Evolutionary conservation across 345 rosid genomes (phyloP).

Genomic region (Brassica incana): DNA sequence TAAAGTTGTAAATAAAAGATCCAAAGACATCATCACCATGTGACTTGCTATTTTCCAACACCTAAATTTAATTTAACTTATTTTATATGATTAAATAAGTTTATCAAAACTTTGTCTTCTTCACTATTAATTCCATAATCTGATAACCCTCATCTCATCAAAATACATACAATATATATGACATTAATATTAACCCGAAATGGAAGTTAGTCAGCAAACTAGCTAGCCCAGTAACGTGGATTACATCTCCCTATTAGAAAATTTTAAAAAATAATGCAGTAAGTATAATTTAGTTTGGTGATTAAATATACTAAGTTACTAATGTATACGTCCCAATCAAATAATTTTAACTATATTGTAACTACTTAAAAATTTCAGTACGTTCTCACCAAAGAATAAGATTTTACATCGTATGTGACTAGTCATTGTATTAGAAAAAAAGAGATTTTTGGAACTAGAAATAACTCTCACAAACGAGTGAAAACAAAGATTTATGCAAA

Average conservation of each 20-base stretch:
- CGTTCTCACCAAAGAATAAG: neutral
- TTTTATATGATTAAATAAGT: neutral
- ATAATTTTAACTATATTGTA: neutral
- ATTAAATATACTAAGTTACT: neutral
- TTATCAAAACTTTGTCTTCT: constrained; percentile 10
- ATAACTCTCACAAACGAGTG: neutral
- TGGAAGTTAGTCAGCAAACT: too few species aligned
- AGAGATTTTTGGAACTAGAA: neutral
- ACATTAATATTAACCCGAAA: too few species aligned
- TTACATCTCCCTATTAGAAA: too few species aligned
- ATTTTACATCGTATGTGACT: neutral
- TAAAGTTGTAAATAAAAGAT: constrained; percentile 13
- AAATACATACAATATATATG: constrained; percentile 8
- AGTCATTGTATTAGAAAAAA: neutral
- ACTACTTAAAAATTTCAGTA: neutral
- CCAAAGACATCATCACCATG: constrained; percentile 31
- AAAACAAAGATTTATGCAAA: neutral
- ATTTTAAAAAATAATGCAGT: neutral
- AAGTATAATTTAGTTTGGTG: neutral
- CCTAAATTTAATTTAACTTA: neutral
- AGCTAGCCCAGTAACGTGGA: neutral
- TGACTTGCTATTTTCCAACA: constrained; percentile 36
- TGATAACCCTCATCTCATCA: constrained; percentile 19
- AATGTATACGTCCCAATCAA: neutral
- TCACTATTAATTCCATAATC: constrained; percentile 25